phyloP scores from a whole-genome alignment of 306 rosid genomes.

The Quercus suber region DNA sequence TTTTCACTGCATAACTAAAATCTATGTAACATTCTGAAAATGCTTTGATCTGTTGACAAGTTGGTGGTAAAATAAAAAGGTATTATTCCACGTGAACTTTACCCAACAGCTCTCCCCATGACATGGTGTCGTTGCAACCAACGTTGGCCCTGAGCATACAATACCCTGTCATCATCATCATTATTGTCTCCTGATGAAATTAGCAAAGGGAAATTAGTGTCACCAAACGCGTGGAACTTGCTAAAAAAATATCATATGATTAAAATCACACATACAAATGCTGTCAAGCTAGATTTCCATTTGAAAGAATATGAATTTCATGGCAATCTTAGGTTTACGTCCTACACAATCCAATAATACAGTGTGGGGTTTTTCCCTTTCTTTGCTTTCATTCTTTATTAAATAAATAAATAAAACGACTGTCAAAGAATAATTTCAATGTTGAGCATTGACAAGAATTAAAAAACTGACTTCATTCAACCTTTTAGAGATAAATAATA shows the following conservation, averaged over 20 bases:
- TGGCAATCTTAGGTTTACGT: neutral
- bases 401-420: too few relatives aligned
- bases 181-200: conserved; percentile 70
- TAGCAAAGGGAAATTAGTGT: neutral
- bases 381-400: too few relatives aligned
- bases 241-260: neutral
- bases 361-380: too few relatives aligned
- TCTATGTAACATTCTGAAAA: neutral
- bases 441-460: neutral
- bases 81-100: neutral
- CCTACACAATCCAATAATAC: neutral
- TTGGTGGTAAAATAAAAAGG: neutral
- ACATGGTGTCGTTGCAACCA: conserved; percentile 71
- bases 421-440: neutral
- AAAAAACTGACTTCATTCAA: too few relatives aligned
- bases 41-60: neutral
- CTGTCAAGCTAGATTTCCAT: neutral
- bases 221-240: neutral
- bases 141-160: conserved; percentile 61
- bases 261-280: neutral
- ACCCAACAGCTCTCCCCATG: conserved; percentile 83
- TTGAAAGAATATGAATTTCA: neutral
- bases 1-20: neutral
- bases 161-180: conserved; percentile 36
- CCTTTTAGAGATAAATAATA: neutral